A percentile compares a stretch with the other conserved stretches of the same genome.
Conservation (phyloP, 805 yeast genomes). For the Sugiyamaella chiloensis region DNA sequence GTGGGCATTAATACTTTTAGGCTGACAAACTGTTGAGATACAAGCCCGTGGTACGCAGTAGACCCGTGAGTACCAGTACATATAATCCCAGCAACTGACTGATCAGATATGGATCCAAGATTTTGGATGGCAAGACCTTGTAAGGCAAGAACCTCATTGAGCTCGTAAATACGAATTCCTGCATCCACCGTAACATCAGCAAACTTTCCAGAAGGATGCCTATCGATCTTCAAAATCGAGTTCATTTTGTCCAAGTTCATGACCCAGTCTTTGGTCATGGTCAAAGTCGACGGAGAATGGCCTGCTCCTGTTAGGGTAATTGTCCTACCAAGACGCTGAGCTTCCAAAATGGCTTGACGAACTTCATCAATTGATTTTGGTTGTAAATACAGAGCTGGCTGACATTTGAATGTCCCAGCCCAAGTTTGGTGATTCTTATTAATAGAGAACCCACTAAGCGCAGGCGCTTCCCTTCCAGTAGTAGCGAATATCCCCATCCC, state of each 20-base stretch:
- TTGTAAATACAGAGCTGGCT: slow-evolving; percentile 75
- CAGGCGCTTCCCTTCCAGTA: neutral
- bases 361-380: slow-evolving; percentile 73
- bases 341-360: slow-evolving; percentile 59
- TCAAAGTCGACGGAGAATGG: slow-evolving; percentile 89
- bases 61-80: slow-evolving; percentile 98
- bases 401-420: slow-evolving; percentile 85
- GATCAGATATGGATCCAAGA: slow-evolving; percentile 90
- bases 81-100: slow-evolving; percentile 91
- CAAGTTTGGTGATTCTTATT: slow-evolving; percentile 58
- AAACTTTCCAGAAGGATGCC: slow-evolving; percentile 36
- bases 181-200: slow-evolving; percentile 95
- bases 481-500: too few relatives aligned
- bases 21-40: slow-evolving; percentile 81
- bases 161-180: slow-evolving; percentile 73
- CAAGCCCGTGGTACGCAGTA: slow-evolving; percentile 85
- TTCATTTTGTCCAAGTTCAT: slow-evolving; percentile 77
- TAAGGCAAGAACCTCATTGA: slow-evolving; percentile 62
- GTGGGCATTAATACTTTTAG: slow-evolving; percentile 63
- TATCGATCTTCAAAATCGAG: slow-evolving; percentile 40
- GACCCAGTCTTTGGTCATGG: slow-evolving; percentile 86
- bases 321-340: slow-evolving; percentile 57
- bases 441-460: neutral
- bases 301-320: slow-evolving; percentile 88
- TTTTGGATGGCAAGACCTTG: slow-evolving; percentile 81